Percentiles rank a stretch among this genome's conserved stretches.
phyloP scores from a whole-genome alignment of 2,329 filamentous ascomycete genomes.

The Aureobasidium sp. region DNA sequence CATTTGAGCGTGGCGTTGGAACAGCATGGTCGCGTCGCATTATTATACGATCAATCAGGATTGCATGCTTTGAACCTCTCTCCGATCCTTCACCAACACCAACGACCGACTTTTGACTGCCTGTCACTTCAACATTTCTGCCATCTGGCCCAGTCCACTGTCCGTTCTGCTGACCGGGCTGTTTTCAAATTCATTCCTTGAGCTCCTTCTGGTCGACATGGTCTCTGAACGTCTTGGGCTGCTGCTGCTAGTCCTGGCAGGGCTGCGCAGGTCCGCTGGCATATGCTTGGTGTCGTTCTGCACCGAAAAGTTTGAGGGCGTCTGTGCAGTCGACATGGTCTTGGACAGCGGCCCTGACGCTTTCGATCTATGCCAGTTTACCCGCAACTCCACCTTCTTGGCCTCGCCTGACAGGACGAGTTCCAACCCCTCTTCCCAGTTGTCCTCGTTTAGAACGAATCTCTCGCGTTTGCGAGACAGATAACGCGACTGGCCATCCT shows the following conservation, averaged over 20 bases:
- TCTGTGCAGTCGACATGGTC: neutral
- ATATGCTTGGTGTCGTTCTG: neutral
- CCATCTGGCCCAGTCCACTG: constrained; percentile 5
- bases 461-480: neutral
- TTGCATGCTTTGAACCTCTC: neutral
- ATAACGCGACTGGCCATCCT: neutral
- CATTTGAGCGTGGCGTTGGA: neutral
- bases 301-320: neutral
- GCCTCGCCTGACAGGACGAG: neutral
- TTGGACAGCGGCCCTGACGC: neutral
- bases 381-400: neutral
- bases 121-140: neutral
- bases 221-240: constrained; percentile 3
- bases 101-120: neutral
- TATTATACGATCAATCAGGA: neutral
- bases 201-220: constrained; percentile 5
- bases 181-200: neutral
- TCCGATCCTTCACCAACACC: neutral
- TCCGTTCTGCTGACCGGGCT: constrained; percentile 4
- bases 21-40: neutral
- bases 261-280: neutral
- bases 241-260: neutral
- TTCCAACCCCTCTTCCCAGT: neutral
- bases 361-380: neutral
- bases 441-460: neutral